A percentile compares a stretch with the other conserved stretches of the same genome.
Evolutionary conservation across 345 rosid species (phyloP).

Genomic region (Gossypium ekmanianum): DNA sequence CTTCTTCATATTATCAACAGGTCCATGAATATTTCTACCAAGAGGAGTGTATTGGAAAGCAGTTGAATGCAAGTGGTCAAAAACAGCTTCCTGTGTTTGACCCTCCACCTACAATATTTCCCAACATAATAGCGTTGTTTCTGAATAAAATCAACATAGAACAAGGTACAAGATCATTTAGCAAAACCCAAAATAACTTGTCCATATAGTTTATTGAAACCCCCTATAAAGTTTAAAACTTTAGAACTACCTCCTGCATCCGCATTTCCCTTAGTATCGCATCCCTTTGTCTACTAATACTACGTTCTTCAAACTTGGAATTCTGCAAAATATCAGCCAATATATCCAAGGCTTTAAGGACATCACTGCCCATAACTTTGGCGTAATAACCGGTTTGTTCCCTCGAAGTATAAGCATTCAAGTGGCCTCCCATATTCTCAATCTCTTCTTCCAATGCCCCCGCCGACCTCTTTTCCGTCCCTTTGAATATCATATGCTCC

Average conservation of each 20-base stretch:
- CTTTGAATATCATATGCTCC: slow-evolving; percentile 98
- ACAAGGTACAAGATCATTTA: too few relatives aligned
- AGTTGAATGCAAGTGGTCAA: slow-evolving; percentile 95
- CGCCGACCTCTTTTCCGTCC: slow-evolving; percentile 65
- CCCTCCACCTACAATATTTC: slow-evolving; percentile 63
- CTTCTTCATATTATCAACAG: slow-evolving; percentile 75
- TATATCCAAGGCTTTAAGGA: slow-evolving; percentile 62
- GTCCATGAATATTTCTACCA: slow-evolving; percentile 93
- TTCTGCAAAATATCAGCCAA: slow-evolving; percentile 92
- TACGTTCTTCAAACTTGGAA: slow-evolving; percentile 55
- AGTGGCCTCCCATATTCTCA: slow-evolving; percentile 94
- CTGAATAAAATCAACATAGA: too few relatives aligned
- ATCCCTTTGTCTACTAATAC: slow-evolving; percentile 64
- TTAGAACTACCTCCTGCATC: slow-evolving; percentile 40
- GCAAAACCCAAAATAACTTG: too few relatives aligned
- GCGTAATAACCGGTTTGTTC: slow-evolving; percentile 97
- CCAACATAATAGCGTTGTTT: background rate
- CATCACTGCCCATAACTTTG: slow-evolving; percentile 76
- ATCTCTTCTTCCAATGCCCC: slow-evolving; percentile 79
- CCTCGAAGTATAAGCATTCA: slow-evolving; percentile 91
- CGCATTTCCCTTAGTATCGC: slow-evolving; percentile 63
- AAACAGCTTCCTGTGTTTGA: slow-evolving; percentile 92
- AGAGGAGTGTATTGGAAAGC: slow-evolving; percentile 91
- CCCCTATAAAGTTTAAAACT: background rate
- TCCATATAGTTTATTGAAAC: background rate